A percentile compares a stretch with the other conserved stretches of the same genome.
phyloP scores from a whole-genome alignment of 306 rosid genomes.

The Dryas drummondii region DNA sequence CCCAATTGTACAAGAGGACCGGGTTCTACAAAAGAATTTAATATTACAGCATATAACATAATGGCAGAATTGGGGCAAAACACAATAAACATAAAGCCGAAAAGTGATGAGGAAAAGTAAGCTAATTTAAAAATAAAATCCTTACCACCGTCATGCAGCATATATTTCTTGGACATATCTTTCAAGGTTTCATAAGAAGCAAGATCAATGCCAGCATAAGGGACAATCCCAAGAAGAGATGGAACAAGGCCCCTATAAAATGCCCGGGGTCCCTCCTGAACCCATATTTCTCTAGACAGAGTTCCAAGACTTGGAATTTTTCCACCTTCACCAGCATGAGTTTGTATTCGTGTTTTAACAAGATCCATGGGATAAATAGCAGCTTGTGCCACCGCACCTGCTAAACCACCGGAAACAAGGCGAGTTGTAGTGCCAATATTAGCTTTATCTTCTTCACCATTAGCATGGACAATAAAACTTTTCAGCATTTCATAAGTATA shows the following conservation, averaged over 20 bases:
- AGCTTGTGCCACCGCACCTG: slow-evolving; percentile 90
- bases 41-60: slow-evolving; percentile 28
- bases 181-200: slow-evolving; percentile 81
- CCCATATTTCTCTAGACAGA: slow-evolving; percentile 71
- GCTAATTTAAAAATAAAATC: not conserved
- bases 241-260: slow-evolving; percentile 81
- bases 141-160: slow-evolving; percentile 62
- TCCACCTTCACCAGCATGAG: slow-evolving; percentile 52
- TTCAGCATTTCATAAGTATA: slow-evolving; percentile 71
- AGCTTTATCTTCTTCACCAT: slow-evolving; percentile 49
- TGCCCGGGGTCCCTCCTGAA: slow-evolving; percentile 81
- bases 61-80: slow-evolving; percentile 31
- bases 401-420: slow-evolving; percentile 79
- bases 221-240: slow-evolving; percentile 81
- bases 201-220: slow-evolving; percentile 91
- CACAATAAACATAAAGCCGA: slow-evolving; percentile 1
- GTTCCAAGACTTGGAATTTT: slow-evolving; percentile 53
- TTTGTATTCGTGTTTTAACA: slow-evolving; percentile 76
- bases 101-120: not conserved
- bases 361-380: slow-evolving; percentile 87
- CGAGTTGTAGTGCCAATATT: slow-evolving; percentile 57
- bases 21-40: slow-evolving; percentile 50
- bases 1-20: slow-evolving; percentile 86
- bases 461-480: slow-evolving; percentile 41
- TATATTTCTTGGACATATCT: slow-evolving; percentile 73